Percentiles rank a stretch among this genome's conserved stretches.
phyloP scores from a whole-genome alignment of 2,329 filamentous ascomycete species.

The Ophiocordyceps sinensis region DNA sequence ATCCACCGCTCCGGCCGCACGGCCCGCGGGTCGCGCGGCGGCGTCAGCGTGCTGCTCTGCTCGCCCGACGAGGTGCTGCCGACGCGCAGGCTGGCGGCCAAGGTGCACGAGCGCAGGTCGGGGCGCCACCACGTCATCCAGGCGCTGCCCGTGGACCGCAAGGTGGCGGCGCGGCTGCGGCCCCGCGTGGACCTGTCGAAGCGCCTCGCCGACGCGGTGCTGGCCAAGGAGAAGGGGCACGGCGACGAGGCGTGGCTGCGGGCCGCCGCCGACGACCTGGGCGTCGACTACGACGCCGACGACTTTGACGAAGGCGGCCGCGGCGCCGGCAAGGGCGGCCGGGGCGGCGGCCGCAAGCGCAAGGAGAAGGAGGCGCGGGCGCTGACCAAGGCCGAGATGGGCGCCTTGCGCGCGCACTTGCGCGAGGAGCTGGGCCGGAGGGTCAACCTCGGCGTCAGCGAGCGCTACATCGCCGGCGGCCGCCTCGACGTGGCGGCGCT shows the following conservation, averaged over 20 bases:
- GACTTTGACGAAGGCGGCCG: constrained; percentile 68
- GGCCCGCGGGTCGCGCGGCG: constrained; percentile 64
- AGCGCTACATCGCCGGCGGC: constrained; percentile 71
- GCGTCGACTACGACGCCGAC: constrained; percentile 85
- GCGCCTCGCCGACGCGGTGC: constrained; percentile 63
- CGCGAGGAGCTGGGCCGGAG: constrained; percentile 54
- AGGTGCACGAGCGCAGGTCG: constrained; percentile 58
- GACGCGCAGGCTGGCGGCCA: constrained; percentile 69
- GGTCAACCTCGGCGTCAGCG: constrained; percentile 78
- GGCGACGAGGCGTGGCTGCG: constrained; percentile 77
- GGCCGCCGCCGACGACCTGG: constrained; percentile 77
- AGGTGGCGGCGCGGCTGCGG: constrained; percentile 61
- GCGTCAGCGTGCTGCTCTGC: constrained; percentile 78
- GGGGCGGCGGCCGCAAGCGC: constrained; percentile 58
- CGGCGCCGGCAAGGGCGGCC: constrained; percentile 45
- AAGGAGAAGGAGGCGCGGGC: constrained; percentile 57
- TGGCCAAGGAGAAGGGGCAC: constrained; percentile 77
- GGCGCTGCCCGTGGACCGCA: constrained; percentile 71
- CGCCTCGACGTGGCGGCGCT: constrained; percentile 70
- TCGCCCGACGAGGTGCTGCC: constrained; percentile 80
- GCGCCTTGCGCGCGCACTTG: constrained; percentile 55
- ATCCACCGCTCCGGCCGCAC: constrained; percentile 93
- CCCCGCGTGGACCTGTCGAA: constrained; percentile 72
- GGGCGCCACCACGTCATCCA: constrained; percentile 51
- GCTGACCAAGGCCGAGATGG: constrained; percentile 61